Evolutionary conservation across 352 stramenopile species (phyloP).

Genomic region (Phytopythium oedochilum): DNA sequence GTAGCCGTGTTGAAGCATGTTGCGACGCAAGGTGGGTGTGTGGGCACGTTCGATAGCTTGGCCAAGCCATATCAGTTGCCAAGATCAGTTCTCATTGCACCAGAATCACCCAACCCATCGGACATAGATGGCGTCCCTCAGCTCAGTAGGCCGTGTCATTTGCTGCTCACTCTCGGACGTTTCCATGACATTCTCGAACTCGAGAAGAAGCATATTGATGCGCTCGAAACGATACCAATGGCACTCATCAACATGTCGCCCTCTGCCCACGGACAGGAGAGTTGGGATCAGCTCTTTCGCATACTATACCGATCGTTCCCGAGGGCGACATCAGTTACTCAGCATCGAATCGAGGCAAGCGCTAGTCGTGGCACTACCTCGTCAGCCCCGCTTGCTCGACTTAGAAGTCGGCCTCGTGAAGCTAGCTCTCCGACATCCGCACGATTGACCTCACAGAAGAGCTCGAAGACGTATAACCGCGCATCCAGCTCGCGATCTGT

Average conservation of each 20-base stretch:
- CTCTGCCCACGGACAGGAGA: not conserved
- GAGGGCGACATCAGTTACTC: constrained; percentile 16
- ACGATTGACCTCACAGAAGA: not conserved
- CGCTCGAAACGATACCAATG: constrained; percentile 30
- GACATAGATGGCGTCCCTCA: not conserved
- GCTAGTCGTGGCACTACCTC: not conserved
- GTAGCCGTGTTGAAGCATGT: constrained; percentile 12
- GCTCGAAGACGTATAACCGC: not conserved
- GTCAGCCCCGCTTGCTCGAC: not conserved
- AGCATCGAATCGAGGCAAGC: not conserved
- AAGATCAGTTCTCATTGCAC: not conserved
- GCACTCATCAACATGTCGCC: constrained; percentile 37
- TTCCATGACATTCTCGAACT: constrained; percentile 25
- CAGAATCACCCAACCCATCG: not conserved
- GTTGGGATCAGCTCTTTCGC: constrained; percentile 51
- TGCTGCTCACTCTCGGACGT: constrained; percentile 24
- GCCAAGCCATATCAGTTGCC: not conserved
- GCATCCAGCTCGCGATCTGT: constrained; percentile 17
- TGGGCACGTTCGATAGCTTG: not conserved
- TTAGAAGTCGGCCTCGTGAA: not conserved
- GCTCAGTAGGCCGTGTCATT: not conserved
- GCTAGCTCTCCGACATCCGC: not conserved
- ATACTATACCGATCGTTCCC: constrained; percentile 28
- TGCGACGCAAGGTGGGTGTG: not conserved
- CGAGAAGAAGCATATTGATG: constrained; percentile 28